Conservation (phyloP, 2,329 filamentous ascomycete species). For the Colletotrichum sp. region DNA sequence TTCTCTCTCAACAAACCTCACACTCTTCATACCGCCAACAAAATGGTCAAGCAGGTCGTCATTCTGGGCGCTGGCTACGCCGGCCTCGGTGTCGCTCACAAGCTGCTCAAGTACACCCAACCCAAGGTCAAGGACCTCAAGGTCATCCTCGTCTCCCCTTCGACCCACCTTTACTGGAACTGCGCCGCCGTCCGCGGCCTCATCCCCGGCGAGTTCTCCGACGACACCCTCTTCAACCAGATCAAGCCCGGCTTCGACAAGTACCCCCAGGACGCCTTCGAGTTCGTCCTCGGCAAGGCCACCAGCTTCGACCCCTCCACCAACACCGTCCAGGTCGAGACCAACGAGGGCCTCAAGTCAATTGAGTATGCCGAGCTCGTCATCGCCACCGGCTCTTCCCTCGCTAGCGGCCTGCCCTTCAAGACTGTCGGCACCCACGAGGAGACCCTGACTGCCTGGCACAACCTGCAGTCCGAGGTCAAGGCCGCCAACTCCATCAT, state of each 20-base stretch:
- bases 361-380: conserved; percentile 57
- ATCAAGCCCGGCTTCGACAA: conserved; percentile 49
- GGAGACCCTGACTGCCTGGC: conserved; percentile 40
- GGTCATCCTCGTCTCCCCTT: conserved; percentile 51
- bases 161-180: conserved; percentile 54
- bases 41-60: conserved; percentile 39
- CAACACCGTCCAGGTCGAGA: conserved; percentile 46
- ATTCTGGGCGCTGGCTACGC: conserved; percentile 53
- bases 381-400: conserved; percentile 58
- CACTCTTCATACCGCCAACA: neutral
- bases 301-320: conserved; percentile 41
- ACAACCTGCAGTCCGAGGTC: conserved; percentile 28
- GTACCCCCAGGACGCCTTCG: conserved; percentile 52
- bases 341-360: conserved; percentile 35
- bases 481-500: conserved; percentile 35
- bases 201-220: conserved; percentile 48
- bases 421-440: conserved; percentile 51
- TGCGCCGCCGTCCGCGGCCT: conserved; percentile 52
- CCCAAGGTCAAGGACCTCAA: conserved; percentile 38
- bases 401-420: conserved; percentile 45
- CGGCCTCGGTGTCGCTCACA: conserved; percentile 53
- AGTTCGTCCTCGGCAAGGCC: conserved; percentile 56
- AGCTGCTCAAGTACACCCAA: conserved; percentile 49
- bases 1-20: neutral
- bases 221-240: conserved; percentile 43